Conservation (phyloP, 441 rosid genomes). For the Erysimum cheiri region DNA sequence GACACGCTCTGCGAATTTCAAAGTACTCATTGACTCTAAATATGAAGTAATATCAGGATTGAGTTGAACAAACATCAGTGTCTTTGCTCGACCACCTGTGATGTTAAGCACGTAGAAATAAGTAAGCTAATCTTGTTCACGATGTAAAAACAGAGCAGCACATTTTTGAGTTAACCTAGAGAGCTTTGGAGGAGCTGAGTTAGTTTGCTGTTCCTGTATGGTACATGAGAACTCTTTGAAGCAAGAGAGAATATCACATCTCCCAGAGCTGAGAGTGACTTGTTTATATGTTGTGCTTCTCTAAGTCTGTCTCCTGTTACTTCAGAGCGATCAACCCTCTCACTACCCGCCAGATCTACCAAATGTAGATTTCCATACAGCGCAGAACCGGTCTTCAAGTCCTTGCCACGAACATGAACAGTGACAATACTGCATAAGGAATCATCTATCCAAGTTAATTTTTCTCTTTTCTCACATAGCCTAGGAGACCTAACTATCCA, state of each 20-base stretch:
- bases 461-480: neutral
- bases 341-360: conserved; percentile 82
- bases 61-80: conserved; percentile 75
- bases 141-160: conserved; percentile 5
- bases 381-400: conserved; percentile 55
- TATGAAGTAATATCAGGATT: conserved; percentile 62
- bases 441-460: conserved; percentile 23
- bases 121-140: conserved; percentile 12
- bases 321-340: conserved; percentile 74
- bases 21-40: conserved; percentile 63
- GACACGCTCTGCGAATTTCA: conserved; percentile 76
- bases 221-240: conserved; percentile 68
- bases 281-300: conserved; percentile 81
- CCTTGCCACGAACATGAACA: conserved; percentile 68
- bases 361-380: conserved; percentile 62
- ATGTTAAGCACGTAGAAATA: conserved; percentile 28
- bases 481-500: conserved; percentile 1
- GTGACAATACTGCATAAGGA: conserved; percentile 59
- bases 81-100: conserved; percentile 73
- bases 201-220: conserved; percentile 80
- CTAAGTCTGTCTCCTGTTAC: conserved; percentile 63
- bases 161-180: conserved; percentile 48
- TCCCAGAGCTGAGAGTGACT: conserved; percentile 73
- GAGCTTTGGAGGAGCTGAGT: conserved; percentile 80
- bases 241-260: conserved; percentile 78